A percentile compares a stretch with the other conserved stretches of the same genome.
phyloP scores from a whole-genome alignment of 805 yeast genomes.

The Saccharomycopsis schoenii region DNA sequence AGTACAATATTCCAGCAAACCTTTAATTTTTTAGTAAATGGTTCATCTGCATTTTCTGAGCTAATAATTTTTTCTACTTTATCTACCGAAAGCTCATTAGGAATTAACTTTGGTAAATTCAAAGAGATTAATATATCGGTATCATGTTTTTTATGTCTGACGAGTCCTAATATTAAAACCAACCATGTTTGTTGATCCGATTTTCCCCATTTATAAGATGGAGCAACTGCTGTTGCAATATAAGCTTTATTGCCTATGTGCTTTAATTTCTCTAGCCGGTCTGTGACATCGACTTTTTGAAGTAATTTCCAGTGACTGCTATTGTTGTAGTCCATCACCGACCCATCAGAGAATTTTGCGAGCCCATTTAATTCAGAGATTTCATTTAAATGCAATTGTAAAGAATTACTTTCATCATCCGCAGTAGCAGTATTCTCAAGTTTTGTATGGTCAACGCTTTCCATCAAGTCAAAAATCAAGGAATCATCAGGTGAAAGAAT shows the following conservation, averaged over 20 bases:
- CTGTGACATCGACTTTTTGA: conserved; percentile 21
- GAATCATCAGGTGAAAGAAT: conserved; percentile 23
- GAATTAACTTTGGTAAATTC: conserved; percentile 36
- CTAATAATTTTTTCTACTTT: background rate
- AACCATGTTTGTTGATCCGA: conserved; percentile 26
- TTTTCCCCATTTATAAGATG: conserved; percentile 46
- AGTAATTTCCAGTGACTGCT: conserved; percentile 23
- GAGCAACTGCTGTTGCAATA: conserved; percentile 24
- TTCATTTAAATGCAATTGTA: conserved; percentile 47
- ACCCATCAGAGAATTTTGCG: conserved; percentile 15
- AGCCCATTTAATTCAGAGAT: conserved; percentile 36
- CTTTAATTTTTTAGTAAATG: background rate
- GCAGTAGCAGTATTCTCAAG: conserved; percentile 36
- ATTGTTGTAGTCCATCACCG: background rate
- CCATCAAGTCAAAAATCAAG: conserved; percentile 32
- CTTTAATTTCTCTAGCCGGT: conserved; percentile 2
- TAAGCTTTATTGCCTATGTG: background rate
- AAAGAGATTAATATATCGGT: conserved; percentile 57
- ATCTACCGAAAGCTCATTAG: background rate
- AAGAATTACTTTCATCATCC: conserved; percentile 38
- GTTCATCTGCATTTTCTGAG: background rate
- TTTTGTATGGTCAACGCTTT: conserved; percentile 27
- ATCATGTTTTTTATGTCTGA: conserved; percentile 38
- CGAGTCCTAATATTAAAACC: conserved; percentile 45
- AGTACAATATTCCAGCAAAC: conserved; percentile 1